Evolutionary conservation across 495 filamentous ascomycete species (phyloP).

Genomic region (Schizothecium vesticola): DNA sequence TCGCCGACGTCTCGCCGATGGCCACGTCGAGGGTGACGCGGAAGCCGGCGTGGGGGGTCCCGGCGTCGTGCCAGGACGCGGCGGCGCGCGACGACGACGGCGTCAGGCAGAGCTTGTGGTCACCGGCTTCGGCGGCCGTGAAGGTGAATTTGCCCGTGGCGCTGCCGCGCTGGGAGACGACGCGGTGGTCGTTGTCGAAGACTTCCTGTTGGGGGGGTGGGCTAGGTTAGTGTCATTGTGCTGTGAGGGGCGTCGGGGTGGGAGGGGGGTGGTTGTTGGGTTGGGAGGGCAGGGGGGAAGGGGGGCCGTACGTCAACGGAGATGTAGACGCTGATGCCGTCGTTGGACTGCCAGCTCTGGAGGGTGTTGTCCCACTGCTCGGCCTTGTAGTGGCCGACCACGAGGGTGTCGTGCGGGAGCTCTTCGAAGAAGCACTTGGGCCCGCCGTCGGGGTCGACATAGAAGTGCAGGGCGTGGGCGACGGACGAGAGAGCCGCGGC

Average conservation of each 20-base stretch:
- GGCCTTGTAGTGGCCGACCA: conserved; percentile 85
- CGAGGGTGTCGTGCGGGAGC: conserved; percentile 90
- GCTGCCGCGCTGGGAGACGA: conserved; percentile 78
- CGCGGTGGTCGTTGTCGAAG: conserved; percentile 97
- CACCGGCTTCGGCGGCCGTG: conserved; percentile 85
- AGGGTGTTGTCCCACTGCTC: conserved; percentile 67
- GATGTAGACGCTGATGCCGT: conserved; percentile 74
- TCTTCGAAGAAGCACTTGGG: conserved; percentile 97
- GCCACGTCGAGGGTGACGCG: conserved; percentile 83
- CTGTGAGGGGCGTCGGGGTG: neutral
- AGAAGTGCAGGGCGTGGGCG: conserved; percentile 88
- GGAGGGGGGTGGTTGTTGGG: conserved; percentile 4
- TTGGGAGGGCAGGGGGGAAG: neutral
- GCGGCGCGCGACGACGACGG: conserved; percentile 59
- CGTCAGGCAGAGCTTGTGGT: conserved; percentile 91
- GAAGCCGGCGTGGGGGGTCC: conserved; percentile 61
- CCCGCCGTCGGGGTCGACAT: conserved; percentile 68
- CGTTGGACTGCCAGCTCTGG: conserved; percentile 61
- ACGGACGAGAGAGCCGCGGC: conserved; percentile 41
- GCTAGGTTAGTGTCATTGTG: conserved; percentile 5
- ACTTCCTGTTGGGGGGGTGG: conserved; percentile 54
- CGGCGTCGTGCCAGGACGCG: conserved; percentile 63
- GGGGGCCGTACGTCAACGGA: conserved; percentile 64
- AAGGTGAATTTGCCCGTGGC: conserved; percentile 87
- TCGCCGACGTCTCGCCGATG: conserved; percentile 91